Evolutionary conservation across 768 basidiomycete genomes (phyloP), one percentile per base, ranked within the genome.

Genomic region (Collybiopsis confluens): DNA sequence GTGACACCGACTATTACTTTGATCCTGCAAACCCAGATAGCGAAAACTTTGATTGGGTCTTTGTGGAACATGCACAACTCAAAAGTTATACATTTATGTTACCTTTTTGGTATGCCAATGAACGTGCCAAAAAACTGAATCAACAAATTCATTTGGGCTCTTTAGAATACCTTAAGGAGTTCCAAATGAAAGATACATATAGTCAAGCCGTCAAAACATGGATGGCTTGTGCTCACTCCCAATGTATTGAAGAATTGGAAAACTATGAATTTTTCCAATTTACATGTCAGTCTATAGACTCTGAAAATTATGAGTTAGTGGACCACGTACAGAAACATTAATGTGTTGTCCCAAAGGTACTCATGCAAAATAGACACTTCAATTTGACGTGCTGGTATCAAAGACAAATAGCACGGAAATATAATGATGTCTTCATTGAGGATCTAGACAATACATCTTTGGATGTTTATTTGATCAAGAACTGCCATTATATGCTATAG

Each of bases 301-400:
- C n/a, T n/a, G n/a, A n/a, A n/a, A n/a, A n/a, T n/a, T n/a, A n/a
- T n/a, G n/a, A n/a, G n/a, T n/a, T n/a, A n/a, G n/a, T n/a, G n/a
- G n/a, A n/a, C n/a, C n/a, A n/a, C n/a, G n/a, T n/a, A n/a, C n/a
- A n/a, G n/a, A n/a, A n/a, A n/a, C n/a, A n/a, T n/a, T n/a, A n/a
- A n/a, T n/a, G n/a, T n/a, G n/a, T n/a, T n/a, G n/a, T n/a, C n/a
- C n/a, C n/a, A n/a, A n/a, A n/a, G n/a, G n/a, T 23, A 28, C 33
- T 45, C 21, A 28, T 48, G 8, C 11, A 2, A 24, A 49, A 13
- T 37, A 27, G n/a, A 15, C 36, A 23, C 13, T 27, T 16, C n/a
- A 42, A 55, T 18, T 27, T 55, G 16, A 43, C 33, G 1, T 20
- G 54, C 18, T 55, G 54, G 54, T 49, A 55, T 24, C 10, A 41